A percentile compares a stretch with the other conserved stretches of the same genome.
Evolutionary conservation across 805 yeast genomes (phyloP).

Genomic region (Scheffersomyces spartinae): DNA sequence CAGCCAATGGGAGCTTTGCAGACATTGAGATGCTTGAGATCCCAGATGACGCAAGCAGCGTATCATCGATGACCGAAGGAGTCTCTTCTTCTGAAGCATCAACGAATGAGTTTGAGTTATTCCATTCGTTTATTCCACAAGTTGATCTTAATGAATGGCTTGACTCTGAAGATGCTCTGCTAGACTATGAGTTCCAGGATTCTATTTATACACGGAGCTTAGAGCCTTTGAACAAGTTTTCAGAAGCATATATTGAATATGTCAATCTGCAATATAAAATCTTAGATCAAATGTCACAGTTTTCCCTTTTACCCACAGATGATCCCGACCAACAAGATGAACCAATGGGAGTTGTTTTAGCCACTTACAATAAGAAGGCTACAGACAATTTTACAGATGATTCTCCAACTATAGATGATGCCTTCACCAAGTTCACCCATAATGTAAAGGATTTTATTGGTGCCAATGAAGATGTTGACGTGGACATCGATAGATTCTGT

Average conservation of each 20-base stretch:
- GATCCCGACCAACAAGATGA: conserved; percentile 10
- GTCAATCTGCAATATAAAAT: conserved; percentile 39
- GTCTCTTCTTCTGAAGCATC: too few species aligned
- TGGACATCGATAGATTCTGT: too few species aligned
- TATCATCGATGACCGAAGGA: conserved; percentile 17
- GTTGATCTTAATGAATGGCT: too few species aligned
- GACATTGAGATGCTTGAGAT: conserved; percentile 35
- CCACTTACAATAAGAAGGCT: conserved; percentile 6
- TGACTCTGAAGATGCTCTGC: too few species aligned
- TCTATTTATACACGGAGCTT: too few species aligned
- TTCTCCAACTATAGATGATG: conserved; percentile 12
- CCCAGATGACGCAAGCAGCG: conserved; percentile 18
- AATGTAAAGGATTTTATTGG: conserved; percentile 19
- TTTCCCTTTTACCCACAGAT: neutral
- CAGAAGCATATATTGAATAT: conserved; percentile 33
- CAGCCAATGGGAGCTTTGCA: too few species aligned
- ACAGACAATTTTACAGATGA: conserved; percentile 3
- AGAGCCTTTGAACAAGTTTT: too few species aligned
- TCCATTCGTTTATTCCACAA: too few species aligned
- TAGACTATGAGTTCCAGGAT: too few species aligned
- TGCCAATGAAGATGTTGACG: conserved; percentile 6
- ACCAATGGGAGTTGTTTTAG: conserved; percentile 21
- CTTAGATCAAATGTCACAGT: conserved; percentile 24
- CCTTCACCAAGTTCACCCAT: conserved; percentile 14
- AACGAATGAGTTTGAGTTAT: too few species aligned